Conservation (phyloP, 352 stramenopile species). For the Phytophthora uliginosa region DNA sequence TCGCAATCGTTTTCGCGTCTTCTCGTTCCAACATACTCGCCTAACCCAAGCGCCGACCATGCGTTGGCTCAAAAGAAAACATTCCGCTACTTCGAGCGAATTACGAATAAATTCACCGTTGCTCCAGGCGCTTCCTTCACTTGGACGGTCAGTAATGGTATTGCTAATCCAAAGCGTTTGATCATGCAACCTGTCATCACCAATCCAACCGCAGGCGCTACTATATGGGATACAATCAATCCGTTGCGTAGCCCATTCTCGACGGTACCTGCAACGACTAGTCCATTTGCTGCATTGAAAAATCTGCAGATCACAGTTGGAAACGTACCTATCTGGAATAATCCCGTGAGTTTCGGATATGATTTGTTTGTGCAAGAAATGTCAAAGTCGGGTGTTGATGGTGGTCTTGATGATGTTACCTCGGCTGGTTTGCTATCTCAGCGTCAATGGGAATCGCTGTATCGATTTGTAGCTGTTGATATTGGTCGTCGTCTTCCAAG, state of each 20-base stretch:
- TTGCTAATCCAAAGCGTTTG: neutral
- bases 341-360: neutral
- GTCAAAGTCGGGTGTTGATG: conserved; percentile 1
- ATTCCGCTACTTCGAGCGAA: conserved; percentile 31
- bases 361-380: conserved; percentile 3
- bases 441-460: neutral
- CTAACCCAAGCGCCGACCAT: conserved; percentile 24
- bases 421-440: neutral
- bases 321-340: neutral
- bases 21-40: conserved; percentile 15
- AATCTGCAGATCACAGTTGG: conserved; percentile 3
- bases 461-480: neutral
- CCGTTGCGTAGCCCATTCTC: conserved; percentile 2
- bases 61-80: neutral
- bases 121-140: neutral
- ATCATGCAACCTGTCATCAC: neutral
- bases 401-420: neutral
- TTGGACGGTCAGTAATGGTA: too few species aligned
- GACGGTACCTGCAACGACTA: conserved; percentile 31
- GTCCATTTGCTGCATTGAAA: conserved; percentile 6
- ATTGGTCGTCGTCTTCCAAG: conserved; percentile 13
- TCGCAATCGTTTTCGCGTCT: conserved; percentile 20
- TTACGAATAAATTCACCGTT: conserved; percentile 29
- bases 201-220: conserved; percentile 6
- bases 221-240: conserved; percentile 27